Percentiles rank a stretch among this genome's conserved stretches.
Conservation (phyloP, 1,284 basidiomycete species). For the Austroboletus novae-zelandiae region DNA sequence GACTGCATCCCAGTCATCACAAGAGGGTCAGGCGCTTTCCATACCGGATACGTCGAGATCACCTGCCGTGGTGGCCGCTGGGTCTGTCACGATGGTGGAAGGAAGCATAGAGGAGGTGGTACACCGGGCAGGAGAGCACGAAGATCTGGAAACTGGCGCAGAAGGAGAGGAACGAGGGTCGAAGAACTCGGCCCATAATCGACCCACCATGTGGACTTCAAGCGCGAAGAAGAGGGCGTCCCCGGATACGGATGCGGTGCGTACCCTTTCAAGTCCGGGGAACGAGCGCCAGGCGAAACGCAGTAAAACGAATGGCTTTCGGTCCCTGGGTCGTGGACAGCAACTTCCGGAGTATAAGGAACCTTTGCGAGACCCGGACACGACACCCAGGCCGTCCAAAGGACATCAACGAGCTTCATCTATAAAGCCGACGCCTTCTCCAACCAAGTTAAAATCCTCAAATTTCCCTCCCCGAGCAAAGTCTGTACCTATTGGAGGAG, state of each 20-base stretch:
- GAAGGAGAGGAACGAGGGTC: not conserved
- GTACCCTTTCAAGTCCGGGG: slow-evolving; percentile 10
- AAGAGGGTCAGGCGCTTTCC: not conserved
- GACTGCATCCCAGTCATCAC: not conserved
- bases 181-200: not conserved
- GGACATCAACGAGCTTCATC: slow-evolving; percentile 20
- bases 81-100: not conserved
- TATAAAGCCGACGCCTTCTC: slow-evolving; percentile 15
- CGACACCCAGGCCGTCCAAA: slow-evolving; percentile 1
- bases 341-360: slow-evolving; percentile 17
- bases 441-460: slow-evolving; percentile 10
- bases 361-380: slow-evolving; percentile 19
- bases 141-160: not conserved
- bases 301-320: slow-evolving; percentile 21
- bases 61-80: not conserved
- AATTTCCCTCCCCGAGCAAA: slow-evolving; percentile 25
- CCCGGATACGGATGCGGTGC: slow-evolving; percentile 19
- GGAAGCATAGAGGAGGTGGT: not conserved
- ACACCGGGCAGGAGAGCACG: not conserved
- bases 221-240: slow-evolving; percentile 27
- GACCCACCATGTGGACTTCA: not conserved
- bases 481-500: slow-evolving; percentile 28
- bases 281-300: slow-evolving; percentile 23
- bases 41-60: not conserved
- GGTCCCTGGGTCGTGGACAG: slow-evolving; percentile 3